phyloP scores from a whole-genome alignment of 331 rosid genomes.

The Spiraea crenata region DNA sequence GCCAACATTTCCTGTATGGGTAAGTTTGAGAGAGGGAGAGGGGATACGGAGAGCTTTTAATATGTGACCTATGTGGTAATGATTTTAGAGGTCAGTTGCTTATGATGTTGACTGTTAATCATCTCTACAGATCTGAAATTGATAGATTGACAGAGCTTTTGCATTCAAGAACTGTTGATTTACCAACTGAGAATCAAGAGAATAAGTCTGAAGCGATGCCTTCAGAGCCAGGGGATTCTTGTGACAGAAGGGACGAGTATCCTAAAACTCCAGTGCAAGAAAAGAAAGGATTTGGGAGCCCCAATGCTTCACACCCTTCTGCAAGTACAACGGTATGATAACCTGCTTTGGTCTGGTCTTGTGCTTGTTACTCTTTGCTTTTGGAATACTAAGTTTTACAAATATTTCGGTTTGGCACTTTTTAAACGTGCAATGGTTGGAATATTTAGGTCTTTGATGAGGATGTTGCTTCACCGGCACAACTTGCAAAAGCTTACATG shows the following conservation, averaged over 20 bases:
- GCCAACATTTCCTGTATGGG: neutral
- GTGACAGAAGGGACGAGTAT: slow-evolving; percentile 38
- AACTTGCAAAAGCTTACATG: slow-evolving; percentile 93
- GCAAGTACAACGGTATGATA: slow-evolving; percentile 51
- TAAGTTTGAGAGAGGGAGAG: neutral
- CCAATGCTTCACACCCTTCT: slow-evolving; percentile 40
- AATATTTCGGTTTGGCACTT: slow-evolving; percentile 10
- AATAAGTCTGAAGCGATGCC: slow-evolving; percentile 41
- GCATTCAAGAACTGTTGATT: slow-evolving; percentile 61
- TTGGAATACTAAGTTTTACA: neutral
- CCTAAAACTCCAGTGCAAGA: slow-evolving; percentile 30
- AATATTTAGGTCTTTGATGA: slow-evolving; percentile 64
- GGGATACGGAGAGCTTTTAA: neutral
- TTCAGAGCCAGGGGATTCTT: slow-evolving; percentile 32
- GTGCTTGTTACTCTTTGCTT: slow-evolving; percentile 3
- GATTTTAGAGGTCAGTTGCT: neutral
- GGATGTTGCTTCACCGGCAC: slow-evolving; percentile 81
- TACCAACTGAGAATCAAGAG: slow-evolving; percentile 45
- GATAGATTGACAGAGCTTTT: slow-evolving; percentile 78
- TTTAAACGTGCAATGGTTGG: slow-evolving; percentile 26
- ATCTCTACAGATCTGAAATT: slow-evolving; percentile 70
- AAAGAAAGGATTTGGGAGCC: slow-evolving; percentile 37
- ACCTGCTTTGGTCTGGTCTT: slow-evolving; percentile 12
- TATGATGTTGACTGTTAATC: slow-evolving; percentile 22
- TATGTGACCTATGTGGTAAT: neutral